Conservation (phyloP, 768 basidiomycete genomes). For the Clitopilus passeckerianus region DNA sequence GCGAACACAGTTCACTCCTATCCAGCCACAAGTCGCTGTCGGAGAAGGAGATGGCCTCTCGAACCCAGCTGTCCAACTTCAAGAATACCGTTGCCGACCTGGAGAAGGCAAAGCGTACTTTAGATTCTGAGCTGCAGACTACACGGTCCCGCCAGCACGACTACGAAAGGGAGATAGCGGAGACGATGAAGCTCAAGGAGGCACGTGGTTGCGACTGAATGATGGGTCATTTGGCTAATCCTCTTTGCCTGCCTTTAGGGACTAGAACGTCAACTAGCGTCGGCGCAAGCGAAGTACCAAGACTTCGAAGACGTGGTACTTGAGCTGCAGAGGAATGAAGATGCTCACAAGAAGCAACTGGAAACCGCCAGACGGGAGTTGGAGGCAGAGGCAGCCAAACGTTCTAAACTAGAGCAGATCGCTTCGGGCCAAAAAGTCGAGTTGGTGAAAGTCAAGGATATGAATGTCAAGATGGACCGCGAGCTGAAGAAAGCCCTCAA, state of each 20-base stretch:
- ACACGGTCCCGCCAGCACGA: conserved; percentile 69
- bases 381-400: conserved; percentile 67
- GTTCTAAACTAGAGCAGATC: conserved; percentile 68
- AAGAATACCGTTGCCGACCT: conserved; percentile 48
- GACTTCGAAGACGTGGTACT: conserved; percentile 87
- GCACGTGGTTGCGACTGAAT: conserved; percentile 32
- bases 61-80: conserved; percentile 42
- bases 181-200: conserved; percentile 65
- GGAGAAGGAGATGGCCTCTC: conserved; percentile 50
- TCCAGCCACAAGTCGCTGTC: conserved; percentile 61
- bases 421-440: conserved; percentile 65
- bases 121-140: conserved; percentile 70
- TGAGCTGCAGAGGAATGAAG: conserved; percentile 79
- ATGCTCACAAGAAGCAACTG: conserved; percentile 64
- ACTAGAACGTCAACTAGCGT: conserved; percentile 71
- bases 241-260: conserved; percentile 34
- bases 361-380: conserved; percentile 70
- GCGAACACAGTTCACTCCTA: conserved; percentile 57
- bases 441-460: conserved; percentile 60
- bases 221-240: not conserved
- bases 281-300: conserved; percentile 71
- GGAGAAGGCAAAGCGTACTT: conserved; percentile 61
- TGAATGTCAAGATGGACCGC: conserved; percentile 65
- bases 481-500: conserved; percentile 78
- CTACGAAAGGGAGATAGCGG: conserved; percentile 57